A percentile compares a stretch with the other conserved stretches of the same genome.
phyloP scores from a whole-genome alignment of 2,329 filamentous ascomycete species.

The Aspergillus latus region DNA sequence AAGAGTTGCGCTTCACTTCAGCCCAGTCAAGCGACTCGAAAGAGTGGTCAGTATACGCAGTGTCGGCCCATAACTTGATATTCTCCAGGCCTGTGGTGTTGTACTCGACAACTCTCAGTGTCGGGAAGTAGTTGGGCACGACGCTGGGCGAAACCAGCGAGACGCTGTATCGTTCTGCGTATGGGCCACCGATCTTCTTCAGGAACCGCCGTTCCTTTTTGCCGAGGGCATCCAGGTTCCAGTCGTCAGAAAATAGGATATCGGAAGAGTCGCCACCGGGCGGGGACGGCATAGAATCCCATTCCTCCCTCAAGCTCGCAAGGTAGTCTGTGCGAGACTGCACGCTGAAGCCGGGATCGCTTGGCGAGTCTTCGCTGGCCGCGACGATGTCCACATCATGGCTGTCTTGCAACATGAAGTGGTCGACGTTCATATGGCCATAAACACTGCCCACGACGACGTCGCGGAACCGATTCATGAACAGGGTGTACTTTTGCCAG shows the following conservation, averaged over 20 bases:
- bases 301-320: conserved; percentile 71
- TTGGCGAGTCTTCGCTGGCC: conserved; percentile 20
- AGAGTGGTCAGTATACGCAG: not conserved
- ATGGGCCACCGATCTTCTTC: conserved; percentile 72
- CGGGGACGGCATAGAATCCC: conserved; percentile 70
- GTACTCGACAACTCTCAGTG: conserved; percentile 87
- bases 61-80: conserved; percentile 36
- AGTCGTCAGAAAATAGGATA: conserved; percentile 9
- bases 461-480: conserved; percentile 87
- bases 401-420: conserved; percentile 90
- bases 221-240: conserved; percentile 34
- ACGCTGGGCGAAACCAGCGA: conserved; percentile 81
- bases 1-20: not conserved
- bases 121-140: conserved; percentile 90
- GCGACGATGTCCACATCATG: conserved; percentile 66
- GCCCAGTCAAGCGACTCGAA: conserved; percentile 4
- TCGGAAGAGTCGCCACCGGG: conserved; percentile 25
- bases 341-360: conserved; percentile 42
- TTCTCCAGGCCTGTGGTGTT: conserved; percentile 78
- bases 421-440: conserved; percentile 98
- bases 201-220: conserved; percentile 55
- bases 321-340: conserved; percentile 77
- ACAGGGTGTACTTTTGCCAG: conserved; percentile 96
- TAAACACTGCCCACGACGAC: conserved; percentile 77
- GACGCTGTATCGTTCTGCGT: conserved; percentile 80